Evolutionary conservation across 2,329 filamentous ascomycete genomes (phyloP), one percentile per base, ranked within the genome.

Genomic region (Arthrobotrys iridis): DNA sequence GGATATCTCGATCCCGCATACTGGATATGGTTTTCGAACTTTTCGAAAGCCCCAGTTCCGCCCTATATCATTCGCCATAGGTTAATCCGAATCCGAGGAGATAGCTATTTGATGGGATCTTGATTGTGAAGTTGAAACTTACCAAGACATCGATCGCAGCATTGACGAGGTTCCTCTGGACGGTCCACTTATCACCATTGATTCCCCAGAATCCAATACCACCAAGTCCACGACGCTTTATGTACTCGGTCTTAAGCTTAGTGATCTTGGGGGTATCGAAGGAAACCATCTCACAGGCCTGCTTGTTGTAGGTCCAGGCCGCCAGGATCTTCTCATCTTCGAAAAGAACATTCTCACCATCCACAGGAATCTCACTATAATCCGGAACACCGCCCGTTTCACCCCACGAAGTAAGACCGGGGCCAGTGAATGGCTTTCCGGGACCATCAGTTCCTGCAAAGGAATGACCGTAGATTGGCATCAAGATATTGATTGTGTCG

Each of bases 151-250:
- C 7, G 15, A 74, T 11, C n/a, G 43, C 45, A 33, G 28, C 43
- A 22, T 74, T 45, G 4, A 74, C 35, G 8, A 74, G 46, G 28
- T 62, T 63, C 0, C 15, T 28, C 11, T 40, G 18, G n/a, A 1
- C 5, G 2, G 3, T 43, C 15, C 4, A n/a, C 80, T 89, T 89
- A 81, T 97, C 94, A 0, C 88, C 89, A 79, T 90, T 94, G 79
- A 88, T 92, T 83, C 97, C 93, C 92, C 92, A 96, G 93, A 93
- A 98, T 93, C 98, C 97, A n/a, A 87, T 92, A 15, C 94, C 94
- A 1, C 93, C 93, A 0, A 97, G 86, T 0, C 87, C 85, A 46
- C 86, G 84, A 18, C 87, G 81, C 80, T 85, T 87, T 80, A 97
- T 87, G 81, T 89, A 97, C 8, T 87, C 83, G 0, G 89, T 88